phyloP scores from a whole-genome alignment of 2,329 filamentous ascomycete genomes.

The Paraconiothyrium brasiliense region DNA sequence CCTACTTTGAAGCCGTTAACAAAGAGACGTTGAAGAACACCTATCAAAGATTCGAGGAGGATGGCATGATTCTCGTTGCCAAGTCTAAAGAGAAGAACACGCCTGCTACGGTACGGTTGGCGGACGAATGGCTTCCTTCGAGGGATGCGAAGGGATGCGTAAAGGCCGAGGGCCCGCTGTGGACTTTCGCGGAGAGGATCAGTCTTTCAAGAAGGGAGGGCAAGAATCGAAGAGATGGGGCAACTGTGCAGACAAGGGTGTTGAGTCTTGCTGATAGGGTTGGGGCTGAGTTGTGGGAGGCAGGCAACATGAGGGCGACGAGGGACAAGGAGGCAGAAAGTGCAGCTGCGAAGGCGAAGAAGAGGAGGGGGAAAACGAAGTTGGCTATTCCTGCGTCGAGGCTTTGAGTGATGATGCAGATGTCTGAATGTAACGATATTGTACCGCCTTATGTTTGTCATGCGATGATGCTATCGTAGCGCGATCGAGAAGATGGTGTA shows the following conservation, averaged over 20 bases:
- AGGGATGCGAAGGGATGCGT: slow-evolving; percentile 69
- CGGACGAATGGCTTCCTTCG: slow-evolving; percentile 76
- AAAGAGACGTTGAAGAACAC: slow-evolving; percentile 97
- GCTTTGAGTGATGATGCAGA: slow-evolving; percentile 28
- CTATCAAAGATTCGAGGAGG: slow-evolving; percentile 86
- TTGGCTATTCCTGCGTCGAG: slow-evolving; percentile 42
- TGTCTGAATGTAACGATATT: not conserved
- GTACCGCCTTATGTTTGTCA: not conserved
- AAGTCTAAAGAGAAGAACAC: slow-evolving; percentile 71
- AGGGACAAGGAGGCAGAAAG: slow-evolving; percentile 23
- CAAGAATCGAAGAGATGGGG: slow-evolving; percentile 94
- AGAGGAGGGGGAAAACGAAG: slow-evolving; percentile 44
- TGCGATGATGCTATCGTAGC: not conserved
- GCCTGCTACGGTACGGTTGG: slow-evolving; percentile 71
- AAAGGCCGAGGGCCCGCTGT: slow-evolving; percentile 77
- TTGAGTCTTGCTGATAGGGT: slow-evolving; percentile 78
- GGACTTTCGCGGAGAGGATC: slow-evolving; percentile 92
- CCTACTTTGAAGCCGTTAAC: slow-evolving; percentile 98
- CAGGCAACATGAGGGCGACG: slow-evolving; percentile 28
- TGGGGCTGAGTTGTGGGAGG: slow-evolving; percentile 73
- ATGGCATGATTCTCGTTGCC: slow-evolving; percentile 81
- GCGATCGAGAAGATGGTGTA: not conserved
- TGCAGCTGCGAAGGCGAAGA: slow-evolving; percentile 27
- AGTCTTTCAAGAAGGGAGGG: slow-evolving; percentile 85
- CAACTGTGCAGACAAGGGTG: slow-evolving; percentile 85